Conservation (phyloP, 164 flowering plant species). For the Brasenia schreberi region DNA sequence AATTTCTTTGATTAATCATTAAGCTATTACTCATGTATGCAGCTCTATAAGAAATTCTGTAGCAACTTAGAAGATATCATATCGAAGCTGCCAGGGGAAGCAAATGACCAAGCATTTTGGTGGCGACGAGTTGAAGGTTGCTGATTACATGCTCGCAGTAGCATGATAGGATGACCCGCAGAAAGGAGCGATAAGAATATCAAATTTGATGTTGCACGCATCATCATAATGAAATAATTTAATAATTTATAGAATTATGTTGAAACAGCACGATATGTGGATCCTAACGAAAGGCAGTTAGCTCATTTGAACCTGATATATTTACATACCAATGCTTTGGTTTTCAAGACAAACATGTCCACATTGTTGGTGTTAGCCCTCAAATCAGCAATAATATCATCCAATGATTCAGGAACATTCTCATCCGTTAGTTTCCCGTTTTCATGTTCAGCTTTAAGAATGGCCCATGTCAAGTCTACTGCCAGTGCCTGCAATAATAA, state of each 20-base stretch:
- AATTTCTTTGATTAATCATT: not conserved
- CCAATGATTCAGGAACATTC: conserved; percentile 23
- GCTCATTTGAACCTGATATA: not conserved
- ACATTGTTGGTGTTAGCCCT: conserved; percentile 35
- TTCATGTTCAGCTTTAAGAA: not conserved
- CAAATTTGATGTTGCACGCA: too few species aligned
- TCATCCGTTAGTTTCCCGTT: conserved; percentile 8
- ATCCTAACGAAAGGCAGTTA: not conserved
- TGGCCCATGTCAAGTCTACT: not conserved
- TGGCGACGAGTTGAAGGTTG: too few species aligned
- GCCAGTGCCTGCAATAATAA: not conserved
- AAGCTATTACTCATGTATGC: conserved; percentile 10
- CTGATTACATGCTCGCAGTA: too few species aligned
- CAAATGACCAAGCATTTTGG: too few species aligned
- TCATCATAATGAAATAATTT: too few species aligned
- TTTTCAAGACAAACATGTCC: conserved; percentile 40
- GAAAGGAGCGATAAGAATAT: too few species aligned
- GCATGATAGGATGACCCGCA: too few species aligned
- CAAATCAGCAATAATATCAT: conserved; percentile 45
- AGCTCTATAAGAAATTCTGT: conserved; percentile 82
- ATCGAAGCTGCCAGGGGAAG: conserved; percentile 42
- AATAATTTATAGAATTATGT: not conserved
- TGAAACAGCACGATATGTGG: not conserved
- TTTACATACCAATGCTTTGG: conserved; percentile 46
- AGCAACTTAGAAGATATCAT: conserved; percentile 84